Evolutionary conservation across 2,329 filamentous ascomycete species (phyloP).

Genomic region (Penicillium sp.): DNA sequence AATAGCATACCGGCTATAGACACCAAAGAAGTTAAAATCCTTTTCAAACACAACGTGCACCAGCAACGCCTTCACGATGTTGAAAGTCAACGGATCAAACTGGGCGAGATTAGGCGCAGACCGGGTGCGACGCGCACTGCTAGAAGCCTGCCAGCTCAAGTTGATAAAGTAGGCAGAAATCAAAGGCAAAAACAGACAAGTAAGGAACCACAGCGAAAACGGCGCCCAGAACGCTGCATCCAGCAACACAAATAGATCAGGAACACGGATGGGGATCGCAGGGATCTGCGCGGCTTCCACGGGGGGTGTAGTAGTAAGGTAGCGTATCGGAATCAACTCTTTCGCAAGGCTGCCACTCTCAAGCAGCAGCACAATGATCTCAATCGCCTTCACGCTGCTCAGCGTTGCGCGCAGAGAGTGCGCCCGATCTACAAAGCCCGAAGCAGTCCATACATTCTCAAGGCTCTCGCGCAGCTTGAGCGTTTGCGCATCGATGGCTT

Average conservation of each 20-base stretch:
- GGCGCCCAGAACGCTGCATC: slow-evolving; percentile 81
- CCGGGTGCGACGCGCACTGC: slow-evolving; percentile 27
- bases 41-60: slow-evolving; percentile 76
- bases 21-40: slow-evolving; percentile 39
- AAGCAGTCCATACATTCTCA: slow-evolving; percentile 36
- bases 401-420: slow-evolving; percentile 66
- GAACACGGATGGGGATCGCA: slow-evolving; percentile 65
- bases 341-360: slow-evolving; percentile 70
- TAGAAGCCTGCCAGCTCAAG: slow-evolving; percentile 59
- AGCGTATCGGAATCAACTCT: slow-evolving; percentile 69
- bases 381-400: slow-evolving; percentile 67
- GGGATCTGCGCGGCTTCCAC: slow-evolving; percentile 56
- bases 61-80: slow-evolving; percentile 79
- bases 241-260: slow-evolving; percentile 77
- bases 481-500: slow-evolving; percentile 70
- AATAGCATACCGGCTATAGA: slow-evolving; percentile 40
- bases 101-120: slow-evolving; percentile 24
- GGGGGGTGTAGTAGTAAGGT: slow-evolving; percentile 70
- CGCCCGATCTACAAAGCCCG: slow-evolving; percentile 49
- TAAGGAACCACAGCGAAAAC: slow-evolving; percentile 71
- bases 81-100: slow-evolving; percentile 86
- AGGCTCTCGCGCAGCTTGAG: slow-evolving; percentile 38
- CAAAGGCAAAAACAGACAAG: slow-evolving; percentile 68
- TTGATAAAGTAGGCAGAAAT: slow-evolving; percentile 88
- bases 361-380: slow-evolving; percentile 65